phyloP scores from a whole-genome alignment of 176 grass and related monocot genomes.

The Pontederia crassipes region DNA sequence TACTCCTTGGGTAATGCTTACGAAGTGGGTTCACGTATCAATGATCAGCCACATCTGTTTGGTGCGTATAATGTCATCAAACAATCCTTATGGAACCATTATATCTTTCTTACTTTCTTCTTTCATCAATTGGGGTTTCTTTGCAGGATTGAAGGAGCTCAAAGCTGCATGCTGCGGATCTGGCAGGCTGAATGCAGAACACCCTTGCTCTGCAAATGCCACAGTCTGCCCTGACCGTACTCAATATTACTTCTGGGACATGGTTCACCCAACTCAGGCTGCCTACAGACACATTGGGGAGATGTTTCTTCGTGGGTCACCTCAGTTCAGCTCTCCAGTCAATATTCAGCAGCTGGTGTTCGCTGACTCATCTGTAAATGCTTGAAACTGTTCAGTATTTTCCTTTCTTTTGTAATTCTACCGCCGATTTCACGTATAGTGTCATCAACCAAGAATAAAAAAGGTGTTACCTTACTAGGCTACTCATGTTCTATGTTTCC shows the following conservation, averaged over 20 bases:
- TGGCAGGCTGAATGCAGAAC: background rate
- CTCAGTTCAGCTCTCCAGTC: background rate
- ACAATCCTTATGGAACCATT: background rate
- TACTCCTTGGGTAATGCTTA: constrained; percentile 19
- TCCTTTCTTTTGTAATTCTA: too few relatives aligned
- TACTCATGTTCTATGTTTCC: too few relatives aligned
- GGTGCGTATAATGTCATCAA: constrained; percentile 1
- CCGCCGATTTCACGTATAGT: too few relatives aligned
- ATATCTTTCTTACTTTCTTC: background rate
- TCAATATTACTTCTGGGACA: constrained; percentile 14
- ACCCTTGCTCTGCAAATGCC: background rate
- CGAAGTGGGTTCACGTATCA: background rate
- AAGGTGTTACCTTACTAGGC: too few relatives aligned
- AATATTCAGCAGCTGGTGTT: background rate
- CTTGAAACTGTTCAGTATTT: too few relatives aligned
- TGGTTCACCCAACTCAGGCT: background rate
- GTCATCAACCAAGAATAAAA: too few relatives aligned
- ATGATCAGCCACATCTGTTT: background rate
- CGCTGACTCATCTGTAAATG: too few relatives aligned
- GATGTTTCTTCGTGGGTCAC: background rate
- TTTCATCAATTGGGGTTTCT: background rate
- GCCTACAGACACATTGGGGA: background rate
- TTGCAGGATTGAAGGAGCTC: constrained; percentile 26
- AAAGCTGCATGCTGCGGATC: constrained; percentile 23
- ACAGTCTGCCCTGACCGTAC: constrained; percentile 3